Conservation (phyloP, 2,329 filamentous ascomycete genomes). For the Pseudocercospora crystallina region DNA sequence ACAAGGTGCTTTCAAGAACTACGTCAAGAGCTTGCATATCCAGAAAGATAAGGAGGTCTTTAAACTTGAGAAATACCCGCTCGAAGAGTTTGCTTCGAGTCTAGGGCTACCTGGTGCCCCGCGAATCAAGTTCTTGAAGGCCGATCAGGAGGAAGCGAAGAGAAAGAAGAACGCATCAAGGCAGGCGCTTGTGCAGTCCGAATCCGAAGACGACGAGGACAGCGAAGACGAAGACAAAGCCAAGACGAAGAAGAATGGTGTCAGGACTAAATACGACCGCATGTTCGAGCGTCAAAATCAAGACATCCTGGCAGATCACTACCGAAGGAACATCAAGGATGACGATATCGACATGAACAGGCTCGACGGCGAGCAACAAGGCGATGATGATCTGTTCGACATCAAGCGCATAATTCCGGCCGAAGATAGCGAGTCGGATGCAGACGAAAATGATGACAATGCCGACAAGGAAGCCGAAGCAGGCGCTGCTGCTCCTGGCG, state of each 20-base stretch:
- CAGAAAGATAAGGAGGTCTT: constrained; percentile 93
- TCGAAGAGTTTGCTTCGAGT: constrained; percentile 83
- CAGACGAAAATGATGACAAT: constrained; percentile 41
- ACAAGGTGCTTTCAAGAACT: constrained; percentile 93
- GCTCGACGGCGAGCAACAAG: constrained; percentile 35
- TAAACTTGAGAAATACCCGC: constrained; percentile 74
- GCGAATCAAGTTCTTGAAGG: constrained; percentile 89
- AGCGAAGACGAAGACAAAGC: constrained; percentile 47
- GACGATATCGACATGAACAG: constrained; percentile 40
- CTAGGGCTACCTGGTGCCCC: constrained; percentile 88
- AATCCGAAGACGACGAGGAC: constrained; percentile 61
- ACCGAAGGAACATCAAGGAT: constrained; percentile 76
- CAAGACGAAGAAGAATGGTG: constrained; percentile 61
- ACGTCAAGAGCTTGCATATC: constrained; percentile 78
- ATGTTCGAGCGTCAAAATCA: constrained; percentile 99
- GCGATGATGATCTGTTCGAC: constrained; percentile 75
- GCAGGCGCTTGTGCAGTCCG: constrained; percentile 54
- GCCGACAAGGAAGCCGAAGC: constrained; percentile 45
- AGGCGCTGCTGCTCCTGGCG: constrained; percentile 50
- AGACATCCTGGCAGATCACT: constrained; percentile 91
- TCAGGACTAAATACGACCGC: constrained; percentile 91
- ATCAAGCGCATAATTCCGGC: constrained; percentile 85
- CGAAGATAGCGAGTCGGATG: constrained; percentile 52
- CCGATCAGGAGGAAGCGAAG: constrained; percentile 83
- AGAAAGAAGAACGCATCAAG: constrained; percentile 82